Evolutionary conservation across 345 rosid genomes (phyloP).

Genomic region (Eutrema japonicum): DNA sequence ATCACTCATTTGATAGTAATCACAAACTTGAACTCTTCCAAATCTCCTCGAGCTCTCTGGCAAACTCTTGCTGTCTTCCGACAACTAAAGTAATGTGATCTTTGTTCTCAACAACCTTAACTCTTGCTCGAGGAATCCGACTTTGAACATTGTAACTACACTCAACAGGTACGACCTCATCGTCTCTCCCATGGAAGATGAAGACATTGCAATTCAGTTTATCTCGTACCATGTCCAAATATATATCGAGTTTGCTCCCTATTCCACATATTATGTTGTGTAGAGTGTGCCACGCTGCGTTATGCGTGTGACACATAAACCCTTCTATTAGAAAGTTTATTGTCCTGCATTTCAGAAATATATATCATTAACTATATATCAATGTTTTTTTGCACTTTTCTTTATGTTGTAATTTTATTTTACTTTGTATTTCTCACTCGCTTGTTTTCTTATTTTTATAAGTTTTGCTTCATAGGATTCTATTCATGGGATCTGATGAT

Average conservation of each 20-base stretch:
- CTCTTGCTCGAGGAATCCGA: too few relatives aligned
- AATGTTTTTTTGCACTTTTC: neutral
- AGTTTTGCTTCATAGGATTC: neutral
- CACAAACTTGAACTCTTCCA: too few relatives aligned
- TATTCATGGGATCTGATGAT: neutral
- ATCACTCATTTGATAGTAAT: too few relatives aligned
- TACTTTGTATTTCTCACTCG: neutral
- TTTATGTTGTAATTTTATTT: neutral
- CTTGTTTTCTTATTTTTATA: neutral
- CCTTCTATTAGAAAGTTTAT: slow-evolving; percentile 80
- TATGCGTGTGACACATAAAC: slow-evolving; percentile 83
- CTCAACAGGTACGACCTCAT: slow-evolving; percentile 76
- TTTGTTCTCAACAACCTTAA: too few relatives aligned
- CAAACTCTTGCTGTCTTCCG: too few relatives aligned
- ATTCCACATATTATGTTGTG: slow-evolving; percentile 92
- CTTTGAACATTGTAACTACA: slow-evolving; percentile 73
- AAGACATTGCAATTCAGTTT: slow-evolving; percentile 61
- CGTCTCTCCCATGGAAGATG: slow-evolving; percentile 79
- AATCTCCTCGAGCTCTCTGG: too few relatives aligned
- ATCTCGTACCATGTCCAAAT: slow-evolving; percentile 62
- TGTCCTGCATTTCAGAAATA: slow-evolving; percentile 50
- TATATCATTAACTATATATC: too few relatives aligned
- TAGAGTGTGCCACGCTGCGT: slow-evolving; percentile 91
- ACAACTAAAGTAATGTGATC: too few relatives aligned
- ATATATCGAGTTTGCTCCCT: slow-evolving; percentile 71